Percentiles rank a stretch among this genome's conserved stretches.
Conservation (phyloP, 75 land plant species). For the Cupressus sempervirens region DNA sequence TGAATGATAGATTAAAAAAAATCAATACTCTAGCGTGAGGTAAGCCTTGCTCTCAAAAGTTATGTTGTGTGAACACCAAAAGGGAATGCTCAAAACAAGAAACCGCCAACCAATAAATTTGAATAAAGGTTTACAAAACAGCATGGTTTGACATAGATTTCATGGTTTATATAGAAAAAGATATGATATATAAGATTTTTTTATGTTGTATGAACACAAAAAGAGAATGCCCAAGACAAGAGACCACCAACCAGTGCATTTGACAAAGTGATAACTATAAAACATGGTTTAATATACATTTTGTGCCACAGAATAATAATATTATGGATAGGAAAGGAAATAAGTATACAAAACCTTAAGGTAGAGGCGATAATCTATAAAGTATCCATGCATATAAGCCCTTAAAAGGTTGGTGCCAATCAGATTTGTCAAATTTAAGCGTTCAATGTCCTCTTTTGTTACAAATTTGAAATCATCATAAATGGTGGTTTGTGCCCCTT, state of each 20-base stretch:
- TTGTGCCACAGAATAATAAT: background rate
- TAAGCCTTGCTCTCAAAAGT: background rate
- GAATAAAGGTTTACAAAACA: background rate
- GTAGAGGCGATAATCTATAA: conserved; percentile 85
- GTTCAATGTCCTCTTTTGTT: conserved; percentile 86
- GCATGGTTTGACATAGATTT: background rate
- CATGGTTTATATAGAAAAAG: background rate
- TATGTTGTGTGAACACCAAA: background rate
- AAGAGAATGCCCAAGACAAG: background rate
- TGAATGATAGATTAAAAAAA: background rate
- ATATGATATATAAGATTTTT: too few species aligned
- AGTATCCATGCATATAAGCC: conserved; percentile 99
- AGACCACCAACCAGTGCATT: background rate
- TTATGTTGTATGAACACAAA: background rate
- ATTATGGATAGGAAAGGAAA: background rate
- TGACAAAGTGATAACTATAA: background rate
- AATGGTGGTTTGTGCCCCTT: conserved; percentile 62
- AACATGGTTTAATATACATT: background rate
- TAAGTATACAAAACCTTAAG: conserved; percentile 53
- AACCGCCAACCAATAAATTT: background rate
- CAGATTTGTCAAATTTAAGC: conserved; percentile 70
- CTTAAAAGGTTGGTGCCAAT: conserved; percentile 83
- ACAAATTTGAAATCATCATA: conserved; percentile 96
- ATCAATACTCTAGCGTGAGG: background rate
- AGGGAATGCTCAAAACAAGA: background rate